A percentile compares a stretch with the other conserved stretches of the same genome.
Evolutionary conservation across 805 yeast genomes (phyloP).

Genomic region (Metschnikowia continentalis): DNA sequence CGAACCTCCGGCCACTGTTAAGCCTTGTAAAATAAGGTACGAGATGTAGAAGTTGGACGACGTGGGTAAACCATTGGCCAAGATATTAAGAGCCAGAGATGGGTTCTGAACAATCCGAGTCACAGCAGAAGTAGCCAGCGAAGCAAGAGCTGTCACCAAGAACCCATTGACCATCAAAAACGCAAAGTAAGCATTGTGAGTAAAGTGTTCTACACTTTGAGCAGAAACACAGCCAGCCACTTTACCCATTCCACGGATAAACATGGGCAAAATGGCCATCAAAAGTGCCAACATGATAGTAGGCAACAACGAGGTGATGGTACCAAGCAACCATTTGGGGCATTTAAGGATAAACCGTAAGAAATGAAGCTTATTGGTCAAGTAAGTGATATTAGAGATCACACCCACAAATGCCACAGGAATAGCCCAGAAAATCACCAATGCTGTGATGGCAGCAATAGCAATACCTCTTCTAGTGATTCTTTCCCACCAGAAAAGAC

Average conservation of each 20-base stretch:
- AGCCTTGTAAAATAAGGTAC: conserved; percentile 65
- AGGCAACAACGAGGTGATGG: conserved; percentile 67
- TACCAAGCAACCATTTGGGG: conserved; percentile 53
- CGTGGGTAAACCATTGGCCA: conserved; percentile 68
- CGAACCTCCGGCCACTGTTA: conserved; percentile 60
- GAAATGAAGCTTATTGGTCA: conserved; percentile 49
- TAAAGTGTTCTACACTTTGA: conserved; percentile 57
- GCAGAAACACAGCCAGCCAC: conserved; percentile 53
- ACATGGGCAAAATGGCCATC: conserved; percentile 63
- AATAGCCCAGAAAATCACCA: conserved; percentile 66
- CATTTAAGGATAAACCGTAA: conserved; percentile 53
- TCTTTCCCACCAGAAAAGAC: conserved; percentile 79
- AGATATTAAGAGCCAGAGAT: conserved; percentile 49
- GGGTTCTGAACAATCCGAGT: conserved; percentile 60
- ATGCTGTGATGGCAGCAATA: conserved; percentile 47
- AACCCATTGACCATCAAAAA: conserved; percentile 71
- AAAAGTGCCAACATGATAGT: conserved; percentile 60
- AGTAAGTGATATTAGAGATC: conserved; percentile 60
- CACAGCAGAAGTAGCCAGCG: conserved; percentile 67
- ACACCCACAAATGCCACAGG: conserved; percentile 79
- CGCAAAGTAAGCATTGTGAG: conserved; percentile 65
- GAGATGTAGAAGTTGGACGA: conserved; percentile 71
- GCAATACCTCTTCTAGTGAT: conserved; percentile 52
- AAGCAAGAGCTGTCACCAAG: conserved; percentile 64
- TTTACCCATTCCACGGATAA: conserved; percentile 60